Percentiles rank a stretch among this genome's conserved stretches.
Conservation (phyloP, 2,329 filamentous ascomycete genomes). For the Epichloe brachyelytri region DNA sequence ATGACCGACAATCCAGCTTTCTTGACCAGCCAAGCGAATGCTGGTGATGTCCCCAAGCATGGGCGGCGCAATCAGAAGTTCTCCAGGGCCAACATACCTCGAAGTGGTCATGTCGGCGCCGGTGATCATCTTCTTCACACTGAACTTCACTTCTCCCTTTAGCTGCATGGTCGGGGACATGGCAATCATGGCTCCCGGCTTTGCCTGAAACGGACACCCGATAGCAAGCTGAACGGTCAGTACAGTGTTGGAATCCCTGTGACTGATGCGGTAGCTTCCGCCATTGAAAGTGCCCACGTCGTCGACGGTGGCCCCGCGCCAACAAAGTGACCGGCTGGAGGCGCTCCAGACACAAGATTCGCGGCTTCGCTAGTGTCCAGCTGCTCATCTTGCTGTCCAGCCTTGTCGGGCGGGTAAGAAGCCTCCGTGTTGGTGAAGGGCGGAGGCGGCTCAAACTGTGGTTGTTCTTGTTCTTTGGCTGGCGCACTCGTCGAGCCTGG, state of each 20-base stretch:
- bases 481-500: constrained; percentile 13
- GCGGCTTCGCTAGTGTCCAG: constrained; percentile 13
- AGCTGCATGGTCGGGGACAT: constrained; percentile 86
- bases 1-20: constrained; percentile 73
- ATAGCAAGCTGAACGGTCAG: constrained; percentile 81
- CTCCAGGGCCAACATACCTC: constrained; percentile 77
- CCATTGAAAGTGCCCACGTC: constrained; percentile 97
- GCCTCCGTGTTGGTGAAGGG: constrained; percentile 10
- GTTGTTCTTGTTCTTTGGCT: constrained; percentile 11
- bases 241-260: constrained; percentile 82
- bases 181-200: constrained; percentile 83
- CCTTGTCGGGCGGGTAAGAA: constrained; percentile 19
- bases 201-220: constrained; percentile 69
- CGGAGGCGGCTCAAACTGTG: constrained; percentile 16
- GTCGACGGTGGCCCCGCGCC: constrained; percentile 55
- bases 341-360: constrained; percentile 26
- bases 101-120: constrained; percentile 70
- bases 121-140: constrained; percentile 78
- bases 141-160: constrained; percentile 73
- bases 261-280: constrained; percentile 84
- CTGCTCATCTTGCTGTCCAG: constrained; percentile 11
- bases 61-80: constrained; percentile 70
- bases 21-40: constrained; percentile 57
- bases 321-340: constrained; percentile 42
- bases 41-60: constrained; percentile 77